Evolutionary conservation across 2,329 filamentous ascomycete species (phyloP), one percentile per base, ranked within the genome.

Genomic region (Pseudocercospora eumusae): DNA sequence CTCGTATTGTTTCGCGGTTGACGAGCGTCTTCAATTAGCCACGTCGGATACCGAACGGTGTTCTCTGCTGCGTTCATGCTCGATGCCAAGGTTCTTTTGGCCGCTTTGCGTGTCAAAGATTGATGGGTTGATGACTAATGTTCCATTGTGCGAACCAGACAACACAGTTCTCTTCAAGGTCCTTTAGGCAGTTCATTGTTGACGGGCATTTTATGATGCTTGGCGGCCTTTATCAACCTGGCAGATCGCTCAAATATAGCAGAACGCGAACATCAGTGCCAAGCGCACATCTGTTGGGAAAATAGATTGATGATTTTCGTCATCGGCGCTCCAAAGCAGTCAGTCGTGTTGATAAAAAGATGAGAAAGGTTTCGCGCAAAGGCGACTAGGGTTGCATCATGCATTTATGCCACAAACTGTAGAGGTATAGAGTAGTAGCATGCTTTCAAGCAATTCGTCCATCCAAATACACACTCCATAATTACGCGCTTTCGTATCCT

Each of bases 401-500:
- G n/a, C 50, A 36, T 54, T 54, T 23, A 36, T 54, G 25, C 28
- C 27, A 36, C 50, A 36, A n/a, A 21, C 25, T 36, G n/a, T 54
- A 54, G 27, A 54, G 50, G 54, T 44, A 28, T 57, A 57, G 54
- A 45, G 36, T 28, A 45, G 54, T 56, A 42, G 54, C 44, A 57
- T 57, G 54, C 40, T 27, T 45, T 31, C 25, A 27, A 33, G 53
- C 54, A 28, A 25, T n/a, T 40, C 36, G 21, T 47, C 36, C 54
- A 57, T 57, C 36, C 54, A 44, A 57, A 54, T 27, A 50, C 42
- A 25, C 33, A 54, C 18, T 47, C 53, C 20, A 57, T 57, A 47
- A 57, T 57, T 56, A 56, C 53, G 53, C 53, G 42, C 50, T 23
- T 45, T 57, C 54, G 54, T 57, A 57, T 44, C 33, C 54, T 57